phyloP scores from a whole-genome alignment of 345 rosid genomes.

The Hibiscus mutabilis region DNA sequence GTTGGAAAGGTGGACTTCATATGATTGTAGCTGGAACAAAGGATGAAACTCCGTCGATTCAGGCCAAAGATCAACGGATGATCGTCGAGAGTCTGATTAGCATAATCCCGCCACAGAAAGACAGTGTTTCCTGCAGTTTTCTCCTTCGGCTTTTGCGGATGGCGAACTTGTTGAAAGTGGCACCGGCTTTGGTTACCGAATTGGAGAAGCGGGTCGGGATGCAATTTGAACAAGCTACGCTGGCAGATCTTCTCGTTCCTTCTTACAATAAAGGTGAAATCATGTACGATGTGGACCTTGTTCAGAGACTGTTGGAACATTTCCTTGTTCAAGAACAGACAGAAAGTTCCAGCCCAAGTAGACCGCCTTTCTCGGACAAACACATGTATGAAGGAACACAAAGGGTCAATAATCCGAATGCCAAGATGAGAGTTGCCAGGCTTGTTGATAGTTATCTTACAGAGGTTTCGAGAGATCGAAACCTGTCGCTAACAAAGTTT shows the following conservation, averaged over 20 bases:
- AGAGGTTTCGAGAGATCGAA: slow-evolving; percentile 86
- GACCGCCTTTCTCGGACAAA: slow-evolving; percentile 50
- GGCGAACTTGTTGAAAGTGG: slow-evolving; percentile 82
- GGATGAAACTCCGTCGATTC: slow-evolving; percentile 47
- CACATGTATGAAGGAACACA: slow-evolving; percentile 45
- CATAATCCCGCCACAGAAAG: slow-evolving; percentile 90
- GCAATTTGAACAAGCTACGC: slow-evolving; percentile 91
- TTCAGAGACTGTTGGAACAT: slow-evolving; percentile 89
- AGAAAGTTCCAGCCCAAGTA: slow-evolving; percentile 68
- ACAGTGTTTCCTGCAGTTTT: slow-evolving; percentile 82
- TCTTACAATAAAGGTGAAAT: slow-evolving; percentile 67
- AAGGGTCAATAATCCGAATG: slow-evolving; percentile 43
- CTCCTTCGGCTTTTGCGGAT: slow-evolving; percentile 73
- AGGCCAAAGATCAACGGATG: slow-evolving; percentile 79
- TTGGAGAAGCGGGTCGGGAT: slow-evolving; percentile 92
- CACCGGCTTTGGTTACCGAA: slow-evolving; percentile 84
- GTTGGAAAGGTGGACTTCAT: slow-evolving; percentile 95
- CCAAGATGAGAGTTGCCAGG: slow-evolving; percentile 93
- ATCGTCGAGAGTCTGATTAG: slow-evolving; percentile 84
- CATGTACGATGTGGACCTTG: slow-evolving; percentile 81
- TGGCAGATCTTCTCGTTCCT: slow-evolving; percentile 83
- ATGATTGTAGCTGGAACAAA: slow-evolving; percentile 63
- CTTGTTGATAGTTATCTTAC: slow-evolving; percentile 95
- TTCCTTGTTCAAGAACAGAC: slow-evolving; percentile 91
- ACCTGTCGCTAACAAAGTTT: slow-evolving; percentile 80